These are phyloP conservation scores for Mesembryanthemum crystallinum DNA, from an alignment of 148 eudicot genomes.

Conservation along the genomic window DNA sequence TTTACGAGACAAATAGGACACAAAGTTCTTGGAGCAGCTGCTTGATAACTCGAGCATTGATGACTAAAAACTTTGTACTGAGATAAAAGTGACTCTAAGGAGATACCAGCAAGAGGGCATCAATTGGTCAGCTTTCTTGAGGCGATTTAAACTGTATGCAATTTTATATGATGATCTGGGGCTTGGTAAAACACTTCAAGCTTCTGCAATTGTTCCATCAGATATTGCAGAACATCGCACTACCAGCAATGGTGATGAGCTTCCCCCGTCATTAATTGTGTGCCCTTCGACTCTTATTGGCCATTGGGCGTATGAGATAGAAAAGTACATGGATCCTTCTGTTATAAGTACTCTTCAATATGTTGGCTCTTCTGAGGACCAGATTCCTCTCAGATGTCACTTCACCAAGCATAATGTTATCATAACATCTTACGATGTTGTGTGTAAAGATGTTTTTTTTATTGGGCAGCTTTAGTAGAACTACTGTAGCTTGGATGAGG, in stretches of 20 bases:
- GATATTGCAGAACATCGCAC: conserved; percentile 77
- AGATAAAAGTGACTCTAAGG: conserved; percentile 76
- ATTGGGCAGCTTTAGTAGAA: conserved; percentile 77
- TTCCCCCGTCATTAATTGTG: conserved; percentile 69
- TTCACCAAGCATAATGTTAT: conserved; percentile 73
- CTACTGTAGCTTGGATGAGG: conserved; percentile 93
- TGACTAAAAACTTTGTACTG: conserved; percentile 78
- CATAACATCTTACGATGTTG: conserved; percentile 92
- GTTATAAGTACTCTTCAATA: conserved; percentile 78
- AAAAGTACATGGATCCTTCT: conserved; percentile 87
- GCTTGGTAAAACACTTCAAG: conserved; percentile 98
- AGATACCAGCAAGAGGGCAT: conserved; percentile 99
- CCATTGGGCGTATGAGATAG: conserved; percentile 98
- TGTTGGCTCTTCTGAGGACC: conserved; percentile 84
- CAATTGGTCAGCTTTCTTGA: conserved; percentile 96
- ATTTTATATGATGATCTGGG: conserved; percentile 99
- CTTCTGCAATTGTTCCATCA: conserved; percentile 95
- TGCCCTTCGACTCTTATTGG: conserved; percentile 99
- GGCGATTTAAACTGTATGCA: conserved; percentile 93
- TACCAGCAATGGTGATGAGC: conserved; percentile 34
- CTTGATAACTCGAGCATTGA: conserved; percentile 96
- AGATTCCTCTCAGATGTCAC: conserved; percentile 52
- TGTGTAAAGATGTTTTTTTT: conserved; percentile 87
- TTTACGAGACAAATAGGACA: conserved; percentile 74
- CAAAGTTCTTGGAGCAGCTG: conserved; percentile 87